Percentiles rank a stretch among this genome's conserved stretches.
Conservation (phyloP, 2,329 filamentous ascomycete genomes). For the Aspergillus persii region DNA sequence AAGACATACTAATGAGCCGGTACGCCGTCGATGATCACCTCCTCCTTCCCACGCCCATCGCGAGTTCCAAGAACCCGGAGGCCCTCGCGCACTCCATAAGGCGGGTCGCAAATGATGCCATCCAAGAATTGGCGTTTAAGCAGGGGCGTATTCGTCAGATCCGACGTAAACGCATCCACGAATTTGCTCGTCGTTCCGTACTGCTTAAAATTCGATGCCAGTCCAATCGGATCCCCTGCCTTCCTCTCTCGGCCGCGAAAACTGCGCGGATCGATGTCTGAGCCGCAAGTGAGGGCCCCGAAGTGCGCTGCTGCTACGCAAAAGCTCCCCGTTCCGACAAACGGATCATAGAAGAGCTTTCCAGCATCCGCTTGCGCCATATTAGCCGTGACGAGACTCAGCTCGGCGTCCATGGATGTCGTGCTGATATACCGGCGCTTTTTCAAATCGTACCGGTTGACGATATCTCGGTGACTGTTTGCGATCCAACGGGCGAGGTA, state of each 20-base stretch:
- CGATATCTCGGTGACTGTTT: constrained; percentile 63
- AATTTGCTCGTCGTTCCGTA: constrained; percentile 68
- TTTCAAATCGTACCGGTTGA: constrained; percentile 81
- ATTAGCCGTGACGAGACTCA: constrained; percentile 88
- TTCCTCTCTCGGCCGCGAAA: constrained; percentile 66
- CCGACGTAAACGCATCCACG: constrained; percentile 77
- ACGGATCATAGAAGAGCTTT: constrained; percentile 89
- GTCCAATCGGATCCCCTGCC: constrained; percentile 41
- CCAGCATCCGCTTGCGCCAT: constrained; percentile 78
- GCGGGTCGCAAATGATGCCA: constrained; percentile 91
- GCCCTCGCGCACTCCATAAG: constrained; percentile 92
- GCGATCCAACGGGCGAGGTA: constrained; percentile 73
- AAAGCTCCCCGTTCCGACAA: constrained; percentile 93
- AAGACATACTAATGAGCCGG: constrained; percentile 62
- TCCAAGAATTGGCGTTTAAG: constrained; percentile 65
- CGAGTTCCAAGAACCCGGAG: constrained; percentile 79
- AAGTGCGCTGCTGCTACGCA: constrained; percentile 87
- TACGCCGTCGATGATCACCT: constrained; percentile 66
- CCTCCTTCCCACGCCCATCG: constrained; percentile 54
- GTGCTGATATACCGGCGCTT: constrained; percentile 92
- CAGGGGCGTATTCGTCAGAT: constrained; percentile 84
- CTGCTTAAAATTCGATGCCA: constrained; percentile 76
- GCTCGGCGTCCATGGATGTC: constrained; percentile 94
- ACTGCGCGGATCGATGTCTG: constrained; percentile 89
- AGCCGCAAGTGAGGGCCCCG: constrained; percentile 77